Evolutionary conservation across 345 rosid genomes (phyloP).

Genomic region (Schrenkiella parvula): DNA sequence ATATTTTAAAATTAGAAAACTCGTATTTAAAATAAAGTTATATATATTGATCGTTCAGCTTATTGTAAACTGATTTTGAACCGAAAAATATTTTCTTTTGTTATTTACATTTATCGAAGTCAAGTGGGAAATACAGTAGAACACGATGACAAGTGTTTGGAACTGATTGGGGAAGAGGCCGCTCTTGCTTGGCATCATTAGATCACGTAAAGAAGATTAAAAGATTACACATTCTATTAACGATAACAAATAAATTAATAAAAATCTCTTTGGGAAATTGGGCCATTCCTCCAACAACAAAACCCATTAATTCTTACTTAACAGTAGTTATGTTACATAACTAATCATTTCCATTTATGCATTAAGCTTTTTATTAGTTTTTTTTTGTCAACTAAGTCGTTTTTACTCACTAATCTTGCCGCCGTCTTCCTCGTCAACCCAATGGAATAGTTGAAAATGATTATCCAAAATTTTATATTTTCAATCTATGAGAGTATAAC

Average conservation of each 20-base stretch:
- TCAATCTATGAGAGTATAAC: neutral
- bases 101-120: neutral
- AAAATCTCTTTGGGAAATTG: conserved; percentile 95
- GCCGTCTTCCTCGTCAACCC: conserved; percentile 19
- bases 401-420: conserved; percentile 10
- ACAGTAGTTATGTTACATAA: conserved; percentile 10
- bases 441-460: conserved; percentile 23
- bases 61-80: neutral
- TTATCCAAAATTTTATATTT: neutral
- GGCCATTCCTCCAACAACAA: conserved; percentile 54
- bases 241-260: conserved; percentile 17
- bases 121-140: neutral
- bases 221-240: neutral
- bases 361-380: conserved; percentile 5
- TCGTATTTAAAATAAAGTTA: neutral
- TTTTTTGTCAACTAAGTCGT: neutral
- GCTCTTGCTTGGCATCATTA: conserved; percentile 57
- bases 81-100: neutral
- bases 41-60: neutral
- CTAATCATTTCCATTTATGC: conserved; percentile 20
- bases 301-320: conserved; percentile 30
- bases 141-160: conserved; percentile 36
- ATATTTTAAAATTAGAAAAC: neutral
- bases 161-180: conserved; percentile 38
- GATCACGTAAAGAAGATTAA: conserved; percentile 39